phyloP scores from a whole-genome alignment of 148 eudicot genomes.

The Tetragonia tetragonoides region DNA sequence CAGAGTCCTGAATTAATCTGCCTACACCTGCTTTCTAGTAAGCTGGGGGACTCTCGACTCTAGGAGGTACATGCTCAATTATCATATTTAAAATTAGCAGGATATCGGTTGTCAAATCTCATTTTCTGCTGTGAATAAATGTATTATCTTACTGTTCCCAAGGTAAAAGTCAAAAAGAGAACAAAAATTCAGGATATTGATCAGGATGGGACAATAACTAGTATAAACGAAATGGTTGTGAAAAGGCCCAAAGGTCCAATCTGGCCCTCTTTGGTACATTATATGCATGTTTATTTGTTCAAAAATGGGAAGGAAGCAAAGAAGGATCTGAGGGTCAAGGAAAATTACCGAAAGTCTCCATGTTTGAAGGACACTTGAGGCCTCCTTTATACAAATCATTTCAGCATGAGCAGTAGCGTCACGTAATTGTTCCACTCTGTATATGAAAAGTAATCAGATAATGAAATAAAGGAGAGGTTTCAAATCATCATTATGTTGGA shows the following conservation, averaged over 20 bases:
- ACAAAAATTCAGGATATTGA: not conserved
- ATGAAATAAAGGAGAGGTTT: not conserved
- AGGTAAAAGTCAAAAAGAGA: constrained; percentile 5
- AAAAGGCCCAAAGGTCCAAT: not conserved
- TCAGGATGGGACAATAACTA: not conserved
- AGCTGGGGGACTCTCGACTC: too few species aligned
- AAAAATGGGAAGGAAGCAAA: not conserved
- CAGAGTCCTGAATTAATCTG: too few species aligned
- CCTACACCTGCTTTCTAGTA: not conserved
- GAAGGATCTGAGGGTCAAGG: not conserved
- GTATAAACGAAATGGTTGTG: not conserved
- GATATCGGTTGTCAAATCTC: not conserved
- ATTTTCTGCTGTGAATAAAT: too few species aligned
- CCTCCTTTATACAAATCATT: constrained; percentile 88
- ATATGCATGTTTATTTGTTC: not conserved
- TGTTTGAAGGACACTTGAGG: constrained; percentile 62
- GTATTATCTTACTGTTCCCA: not conserved
- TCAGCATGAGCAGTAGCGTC: constrained; percentile 99
- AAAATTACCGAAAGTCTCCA: constrained; percentile 86
- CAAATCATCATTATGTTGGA: not conserved
- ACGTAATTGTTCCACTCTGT: constrained; percentile 86
- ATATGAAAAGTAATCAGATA: constrained; percentile 11
- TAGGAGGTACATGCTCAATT: not conserved
- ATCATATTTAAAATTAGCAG: not conserved
- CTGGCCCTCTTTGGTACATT: not conserved